Base-by-base conservation (phyloP, 1,139 yeast species). In the Saccharomyces hybrid region DNA sequence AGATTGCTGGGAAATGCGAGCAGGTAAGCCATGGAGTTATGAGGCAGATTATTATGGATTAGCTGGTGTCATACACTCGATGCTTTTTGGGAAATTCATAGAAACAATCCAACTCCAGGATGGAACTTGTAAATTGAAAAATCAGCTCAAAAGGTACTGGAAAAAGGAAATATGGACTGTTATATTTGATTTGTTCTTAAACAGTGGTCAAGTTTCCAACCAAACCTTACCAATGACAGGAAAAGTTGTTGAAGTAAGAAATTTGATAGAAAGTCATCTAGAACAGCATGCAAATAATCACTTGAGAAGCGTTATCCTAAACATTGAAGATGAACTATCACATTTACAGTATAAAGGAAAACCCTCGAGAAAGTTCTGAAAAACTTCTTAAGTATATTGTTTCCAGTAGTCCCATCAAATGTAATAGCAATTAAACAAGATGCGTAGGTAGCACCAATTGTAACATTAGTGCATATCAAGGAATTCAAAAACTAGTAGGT, bases 11-110 rank as follows among this genome's bases (percentile, higher is more conserved):
- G 88, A 86, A 63, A 83, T 88, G 85, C 75, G 82, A 55, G 72
- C 78, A 3, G 75, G 79, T 2, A 65, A 75, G 51, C 78, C 86
- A 0, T 91, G 96, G 96, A 79, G 82, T 2, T 88, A 78, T 65
- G 91, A 90, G 64, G 84, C 87, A 3, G 98, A 91, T 70, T 89
- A 89, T 67, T 87, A 80, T 66, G 97, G 97, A 0, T 61, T 88
- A 28, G 97, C 97, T 0, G 80, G 85, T 38, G 80, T 87, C 0
- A 73, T 88, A 1, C 95, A 90, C 64, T 78, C 85, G 0, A 70
- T 91, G 74, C 73, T 91, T 46, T 87, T 82, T 71, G 91, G 93
- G 0, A 75, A 76, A 41, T 78, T 79, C 56, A 83, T 90, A 31
- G 80, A 79, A 52, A 74, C 81, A 0, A 67, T 66, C 9, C 59